phyloP scores from a whole-genome alignment of 2,329 filamentous ascomycete species.

The Nigrograna mackinnonii region DNA sequence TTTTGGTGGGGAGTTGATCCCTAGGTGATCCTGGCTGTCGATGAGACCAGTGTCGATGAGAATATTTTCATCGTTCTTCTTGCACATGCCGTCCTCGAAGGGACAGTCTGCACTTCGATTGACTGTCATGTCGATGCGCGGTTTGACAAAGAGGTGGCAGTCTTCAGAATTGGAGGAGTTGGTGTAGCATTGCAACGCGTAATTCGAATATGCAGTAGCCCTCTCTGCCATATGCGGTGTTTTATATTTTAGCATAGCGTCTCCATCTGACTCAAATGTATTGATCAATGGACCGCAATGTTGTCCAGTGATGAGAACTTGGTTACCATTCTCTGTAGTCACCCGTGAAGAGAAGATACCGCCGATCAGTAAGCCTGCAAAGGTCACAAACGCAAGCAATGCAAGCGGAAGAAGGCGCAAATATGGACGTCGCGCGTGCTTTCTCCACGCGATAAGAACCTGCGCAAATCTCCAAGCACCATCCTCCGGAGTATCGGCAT shows the following conservation, averaged over 20 bases:
- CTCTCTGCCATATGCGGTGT: slow-evolving; percentile 1
- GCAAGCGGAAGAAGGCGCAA: slow-evolving; percentile 18
- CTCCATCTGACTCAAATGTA: neutral
- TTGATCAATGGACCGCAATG: slow-evolving; percentile 21
- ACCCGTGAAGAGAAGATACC: slow-evolving; percentile 33
- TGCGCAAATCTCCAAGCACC: slow-evolving; percentile 4
- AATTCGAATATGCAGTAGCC: slow-evolving; percentile 4
- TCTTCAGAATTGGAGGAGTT: neutral
- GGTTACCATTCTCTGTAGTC: slow-evolving; percentile 27
- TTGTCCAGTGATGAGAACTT: slow-evolving; percentile 25
- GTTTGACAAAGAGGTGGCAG: slow-evolving; percentile 1
- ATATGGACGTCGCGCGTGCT: neutral
- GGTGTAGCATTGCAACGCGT: slow-evolving; percentile 4
- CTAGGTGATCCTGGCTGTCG: slow-evolving; percentile 14
- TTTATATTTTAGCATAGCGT: neutral
- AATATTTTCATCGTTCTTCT: slow-evolving; percentile 3
- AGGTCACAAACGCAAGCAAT: slow-evolving; percentile 20
- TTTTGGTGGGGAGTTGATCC: slow-evolving; percentile 8
- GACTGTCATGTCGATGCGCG: slow-evolving; percentile 5
- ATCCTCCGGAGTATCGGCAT: slow-evolving; percentile 11
- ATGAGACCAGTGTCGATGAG: slow-evolving; percentile 13
- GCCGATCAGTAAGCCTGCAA: slow-evolving; percentile 20
- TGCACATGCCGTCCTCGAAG: slow-evolving; percentile 9
- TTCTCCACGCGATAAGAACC: slow-evolving; percentile 9
- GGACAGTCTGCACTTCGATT: slow-evolving; percentile 11